Conservation (phyloP, 768 basidiomycete genomes). For the Rhodotorula kratochvilovae region DNA sequence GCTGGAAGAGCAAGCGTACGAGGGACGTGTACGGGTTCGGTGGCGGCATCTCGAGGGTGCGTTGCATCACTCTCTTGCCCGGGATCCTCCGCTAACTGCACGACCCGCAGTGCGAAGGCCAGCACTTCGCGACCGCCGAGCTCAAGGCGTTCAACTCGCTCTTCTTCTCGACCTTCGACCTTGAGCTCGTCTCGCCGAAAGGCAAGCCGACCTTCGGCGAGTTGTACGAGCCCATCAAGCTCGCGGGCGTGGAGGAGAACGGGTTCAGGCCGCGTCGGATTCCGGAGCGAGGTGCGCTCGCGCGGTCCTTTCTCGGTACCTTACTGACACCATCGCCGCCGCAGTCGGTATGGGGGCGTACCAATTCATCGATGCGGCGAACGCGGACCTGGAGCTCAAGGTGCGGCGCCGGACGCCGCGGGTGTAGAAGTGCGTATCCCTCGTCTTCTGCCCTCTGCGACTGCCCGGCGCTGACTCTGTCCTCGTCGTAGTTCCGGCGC, state of each 20-base stretch:
- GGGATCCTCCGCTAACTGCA: no score
- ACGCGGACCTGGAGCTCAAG: not conserved
- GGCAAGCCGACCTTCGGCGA: not conserved
- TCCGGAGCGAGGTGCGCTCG: constrained; percentile 4
- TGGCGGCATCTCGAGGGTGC: constrained; percentile 35
- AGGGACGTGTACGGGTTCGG: constrained; percentile 33
- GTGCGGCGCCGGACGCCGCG: not conserved
- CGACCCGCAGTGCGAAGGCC: constrained; percentile 36
- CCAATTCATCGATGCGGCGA: not conserved
- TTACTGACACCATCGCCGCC: no score
- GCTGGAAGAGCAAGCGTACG: constrained; percentile 9
- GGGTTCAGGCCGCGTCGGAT: constrained; percentile 8
- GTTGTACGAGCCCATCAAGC: not conserved
- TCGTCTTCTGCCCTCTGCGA: no score
- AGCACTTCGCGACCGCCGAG: constrained; percentile 28
- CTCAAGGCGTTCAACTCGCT: constrained; percentile 24
- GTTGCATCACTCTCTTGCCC: not conserved
- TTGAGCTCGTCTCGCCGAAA: not conserved
- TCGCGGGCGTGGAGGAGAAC: not conserved
- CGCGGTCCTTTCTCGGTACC: not conserved
- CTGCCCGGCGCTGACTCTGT: no score
- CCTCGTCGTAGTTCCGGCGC: no score
- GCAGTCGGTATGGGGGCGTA: constrained; percentile 28
- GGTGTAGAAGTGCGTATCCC: not conserved
- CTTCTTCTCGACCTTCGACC: constrained; percentile 20